A percentile compares a stretch with the other conserved stretches of the same genome.
Evolutionary conservation across 2,329 filamentous ascomycete species (phyloP).

Genomic region (Eurotiales sp.): DNA sequence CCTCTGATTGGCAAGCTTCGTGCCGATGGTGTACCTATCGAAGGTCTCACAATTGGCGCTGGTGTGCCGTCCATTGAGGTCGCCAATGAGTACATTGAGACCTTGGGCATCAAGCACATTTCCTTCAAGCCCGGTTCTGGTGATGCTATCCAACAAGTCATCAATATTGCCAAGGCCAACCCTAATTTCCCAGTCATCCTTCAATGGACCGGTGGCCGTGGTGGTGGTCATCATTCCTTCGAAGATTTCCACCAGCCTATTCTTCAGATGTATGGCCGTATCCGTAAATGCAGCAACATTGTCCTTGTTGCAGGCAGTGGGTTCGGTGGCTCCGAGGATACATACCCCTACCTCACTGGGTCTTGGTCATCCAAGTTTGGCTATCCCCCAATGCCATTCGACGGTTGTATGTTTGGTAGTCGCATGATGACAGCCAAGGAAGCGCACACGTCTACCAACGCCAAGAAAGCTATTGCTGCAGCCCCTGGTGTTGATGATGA

Average conservation of each 20-base stretch:
- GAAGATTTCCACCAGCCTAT: conserved; percentile 95
- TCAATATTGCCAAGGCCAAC: conserved; percentile 93
- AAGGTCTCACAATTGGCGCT: conserved; percentile 87
- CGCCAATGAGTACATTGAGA: conserved; percentile 89
- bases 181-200: conserved; percentile 87
- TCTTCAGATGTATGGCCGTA: conserved; percentile 83
- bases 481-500: conserved; percentile 76
- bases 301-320: conserved; percentile 87
- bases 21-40: conserved; percentile 82
- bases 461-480: conserved; percentile 86
- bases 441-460: conserved; percentile 78
- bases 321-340: conserved; percentile 85
- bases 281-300: conserved; percentile 80
- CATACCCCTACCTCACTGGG: conserved; percentile 87
- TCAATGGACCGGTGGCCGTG: conserved; percentile 93
- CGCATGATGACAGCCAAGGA: conserved; percentile 96
- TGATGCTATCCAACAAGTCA: conserved; percentile 81
- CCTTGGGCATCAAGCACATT: conserved; percentile 87
- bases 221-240: conserved; percentile 89
- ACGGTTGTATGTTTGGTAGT: conserved; percentile 85
- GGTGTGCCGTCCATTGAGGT: conserved; percentile 93
- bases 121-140: conserved; percentile 89
- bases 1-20: conserved; percentile 75
- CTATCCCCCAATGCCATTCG: conserved; percentile 90
- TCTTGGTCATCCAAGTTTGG: conserved; percentile 82